Evolutionary conservation across 2,329 filamentous ascomycete species (phyloP).

Genomic region (Orbilia blumenaviensis): DNA sequence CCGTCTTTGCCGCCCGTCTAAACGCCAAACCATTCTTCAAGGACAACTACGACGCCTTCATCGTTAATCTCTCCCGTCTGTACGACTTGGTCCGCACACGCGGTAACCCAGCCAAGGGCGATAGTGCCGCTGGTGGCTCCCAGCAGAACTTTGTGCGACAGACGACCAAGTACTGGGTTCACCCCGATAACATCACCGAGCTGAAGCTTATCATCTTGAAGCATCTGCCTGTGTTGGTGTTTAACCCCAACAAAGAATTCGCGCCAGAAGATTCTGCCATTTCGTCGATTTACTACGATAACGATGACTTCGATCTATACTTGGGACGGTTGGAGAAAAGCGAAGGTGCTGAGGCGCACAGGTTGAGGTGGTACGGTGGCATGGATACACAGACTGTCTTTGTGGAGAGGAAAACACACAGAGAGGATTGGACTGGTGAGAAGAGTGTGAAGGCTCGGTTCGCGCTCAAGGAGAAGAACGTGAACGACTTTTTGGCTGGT

Average conservation of each 20-base stretch:
- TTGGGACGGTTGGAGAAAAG: slow-evolving; percentile 95
- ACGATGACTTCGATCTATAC: slow-evolving; percentile 94
- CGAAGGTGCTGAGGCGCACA: slow-evolving; percentile 95
- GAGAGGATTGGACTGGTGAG: slow-evolving; percentile 98
- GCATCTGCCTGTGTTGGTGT: slow-evolving; percentile 94
- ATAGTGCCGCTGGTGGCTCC: slow-evolving; percentile 86
- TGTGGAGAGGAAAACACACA: slow-evolving; percentile 95
- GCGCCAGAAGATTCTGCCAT: slow-evolving; percentile 90
- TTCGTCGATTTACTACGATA: slow-evolving; percentile 98
- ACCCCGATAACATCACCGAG: slow-evolving; percentile 97
- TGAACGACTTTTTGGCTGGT: slow-evolving; percentile 88
- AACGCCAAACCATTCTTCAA: slow-evolving; percentile 99
- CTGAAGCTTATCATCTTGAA: slow-evolving; percentile 97
- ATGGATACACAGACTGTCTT: slow-evolving; percentile 97
- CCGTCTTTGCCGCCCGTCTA: slow-evolving; percentile 92
- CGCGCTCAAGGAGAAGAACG: slow-evolving; percentile 93
- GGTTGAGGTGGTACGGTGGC: slow-evolving; percentile 94
- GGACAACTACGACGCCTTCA: slow-evolving; percentile 96
- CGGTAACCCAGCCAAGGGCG: slow-evolving; percentile 90
- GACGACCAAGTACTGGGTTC: slow-evolving; percentile 99
- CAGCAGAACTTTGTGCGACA: slow-evolving; percentile 97
- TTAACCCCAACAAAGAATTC: slow-evolving; percentile 97
- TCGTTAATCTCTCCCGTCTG: slow-evolving; percentile 91
- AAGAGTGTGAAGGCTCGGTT: slow-evolving; percentile 99
- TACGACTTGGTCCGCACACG: slow-evolving; percentile 94